Base-by-base conservation (phyloP, 73 alveolate genomes). In the Paramecium sonneborni region DNA sequence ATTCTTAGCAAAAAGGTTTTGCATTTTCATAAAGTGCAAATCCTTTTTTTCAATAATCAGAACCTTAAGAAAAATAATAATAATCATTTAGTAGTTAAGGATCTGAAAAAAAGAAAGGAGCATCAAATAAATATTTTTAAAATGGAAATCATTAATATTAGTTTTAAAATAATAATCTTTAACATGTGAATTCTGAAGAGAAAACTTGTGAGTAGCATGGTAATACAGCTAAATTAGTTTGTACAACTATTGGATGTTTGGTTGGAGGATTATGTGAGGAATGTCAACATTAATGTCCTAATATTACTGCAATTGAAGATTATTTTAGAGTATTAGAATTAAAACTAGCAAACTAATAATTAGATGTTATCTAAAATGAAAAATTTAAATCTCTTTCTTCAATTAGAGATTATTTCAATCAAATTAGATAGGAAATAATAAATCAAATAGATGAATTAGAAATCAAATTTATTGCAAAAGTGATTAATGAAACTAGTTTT, bases 231-330 rank as follows among this genome's bases (percentile, higher is more conserved):
- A 43, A 30, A 26, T 41, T 41, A n/a, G 26, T 46, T 43, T 79
- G 90, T 79, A 23, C 76, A 23, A 79, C 76, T 38, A 28, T 79
- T 20, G 90, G 90, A 9, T 79, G 90, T 23, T 41, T 43, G n/a
- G 43, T 38, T 21, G 72, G 90, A 37, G 44, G 69, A 14, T 24
- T 79, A 30, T 79, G 90, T 79, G 90, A 79, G 24, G 34, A 79
- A 39, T 79, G 90, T 79, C 41, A 38, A 8, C 90, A 79, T 43
- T 11, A 79, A 20, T 79, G 90, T 43, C 76, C 69, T 20, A 79
- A 79, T 79, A 79, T 79, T 9, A 44, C 43, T 41, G 30, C 15
- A 12, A 44, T 24, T 39, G 69, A 79, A 9, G 72, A 79, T 14
- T 79, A 43, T 23, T 44, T 41, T 38, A 26, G n/a, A 39, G 55